These are phyloP conservation scores for Aspergillus cejpii DNA, from an alignment of 2,329 filamentous ascomycete species.

Conservation along the genomic window DNA sequence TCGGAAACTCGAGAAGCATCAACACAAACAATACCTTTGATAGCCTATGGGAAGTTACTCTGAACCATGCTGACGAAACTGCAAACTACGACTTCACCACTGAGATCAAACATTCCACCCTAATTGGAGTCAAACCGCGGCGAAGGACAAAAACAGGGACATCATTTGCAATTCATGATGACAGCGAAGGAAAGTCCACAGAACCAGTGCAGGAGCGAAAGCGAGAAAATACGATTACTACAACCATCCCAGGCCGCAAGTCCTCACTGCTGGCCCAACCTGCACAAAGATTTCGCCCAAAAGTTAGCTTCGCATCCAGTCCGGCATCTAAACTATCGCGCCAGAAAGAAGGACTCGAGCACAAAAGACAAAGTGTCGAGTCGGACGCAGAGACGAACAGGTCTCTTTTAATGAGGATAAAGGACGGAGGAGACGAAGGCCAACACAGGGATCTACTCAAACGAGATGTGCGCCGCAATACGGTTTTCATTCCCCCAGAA, in stretches of 20 bases:
- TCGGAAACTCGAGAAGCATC: slow-evolving; percentile 17
- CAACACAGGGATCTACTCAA: slow-evolving; percentile 20
- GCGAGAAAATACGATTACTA: slow-evolving; percentile 15
- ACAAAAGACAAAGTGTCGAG: slow-evolving; percentile 5
- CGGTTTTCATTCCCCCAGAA: slow-evolving; percentile 40
- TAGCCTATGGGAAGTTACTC: slow-evolving; percentile 23
- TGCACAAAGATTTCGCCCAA: slow-evolving; percentile 36
- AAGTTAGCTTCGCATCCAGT: slow-evolving; percentile 24
- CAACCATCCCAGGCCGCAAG: slow-evolving; percentile 17
- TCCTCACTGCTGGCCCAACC: slow-evolving; percentile 37
- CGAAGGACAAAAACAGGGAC: slow-evolving; percentile 22
- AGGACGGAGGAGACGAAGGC: slow-evolving; percentile 3
- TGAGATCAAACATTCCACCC: slow-evolving; percentile 29
- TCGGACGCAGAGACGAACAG: slow-evolving; percentile 13
- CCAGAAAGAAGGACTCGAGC: slow-evolving; percentile 6
- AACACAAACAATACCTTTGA: slow-evolving; percentile 17
- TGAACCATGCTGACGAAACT: slow-evolving; percentile 30
- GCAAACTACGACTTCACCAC: slow-evolving; percentile 38
- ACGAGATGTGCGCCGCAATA: slow-evolving; percentile 32
- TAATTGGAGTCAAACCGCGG: slow-evolving; percentile 26
- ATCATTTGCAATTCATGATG: slow-evolving; percentile 38
- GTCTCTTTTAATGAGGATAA: slow-evolving; percentile 13
- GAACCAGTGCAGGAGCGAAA: slow-evolving; percentile 11
- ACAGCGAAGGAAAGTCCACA: slow-evolving; percentile 17
- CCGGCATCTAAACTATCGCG: slow-evolving; percentile 14